Evolutionary conservation across 352 stramenopile species (phyloP), one percentile per base, ranked within the genome.

Genomic region (Globisporangium echinulatum): DNA sequence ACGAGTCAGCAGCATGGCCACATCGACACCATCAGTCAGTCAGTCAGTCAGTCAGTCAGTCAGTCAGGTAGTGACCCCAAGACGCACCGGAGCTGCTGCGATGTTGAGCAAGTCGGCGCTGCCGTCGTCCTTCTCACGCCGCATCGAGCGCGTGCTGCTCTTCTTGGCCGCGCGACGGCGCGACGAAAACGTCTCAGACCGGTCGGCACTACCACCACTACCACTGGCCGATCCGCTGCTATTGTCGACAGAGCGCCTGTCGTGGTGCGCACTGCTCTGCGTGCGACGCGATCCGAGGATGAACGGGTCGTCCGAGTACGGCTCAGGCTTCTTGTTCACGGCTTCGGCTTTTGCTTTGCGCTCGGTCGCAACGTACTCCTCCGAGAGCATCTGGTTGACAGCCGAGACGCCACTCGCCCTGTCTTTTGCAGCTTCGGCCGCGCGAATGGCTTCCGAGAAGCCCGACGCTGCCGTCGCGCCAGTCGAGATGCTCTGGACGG

Each of bases 261-360:
- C 74, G 25, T 67, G 59, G 40, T 57, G 72, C 3, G 74, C 50
- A 2, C 54, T 72, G 49, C 62, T 87, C 58, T 84, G 69, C 37
- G 75, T 85, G 10, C 70, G 71, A 42, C 70, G 78, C 7, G 66
- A 82, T n/a, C 77, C 77, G 43, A 92, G 52, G 60, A 87, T 78
- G 57, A 90, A 92, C 10, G 77, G 85, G 46, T 90, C 79, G 51
- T 94, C 85, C 51, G 79, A 86, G 66, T 94, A 92, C 49, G 80
- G 80, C 46, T 87, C 80, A 0, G 74, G 72, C 56, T 72, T 78
- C 44, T 74, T 74, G 1, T 62, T 56, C 15, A 56, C 51, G 25
- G 57, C 49, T 15, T 76, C 67, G 1, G 55, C 50, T 10, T 66
- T 54, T 5, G 54, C 14, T 38, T 79, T 74, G 56, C 73, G 69